Evolutionary conservation across 306 rosid genomes (phyloP).

Genomic region (Pyrus communis): DNA sequence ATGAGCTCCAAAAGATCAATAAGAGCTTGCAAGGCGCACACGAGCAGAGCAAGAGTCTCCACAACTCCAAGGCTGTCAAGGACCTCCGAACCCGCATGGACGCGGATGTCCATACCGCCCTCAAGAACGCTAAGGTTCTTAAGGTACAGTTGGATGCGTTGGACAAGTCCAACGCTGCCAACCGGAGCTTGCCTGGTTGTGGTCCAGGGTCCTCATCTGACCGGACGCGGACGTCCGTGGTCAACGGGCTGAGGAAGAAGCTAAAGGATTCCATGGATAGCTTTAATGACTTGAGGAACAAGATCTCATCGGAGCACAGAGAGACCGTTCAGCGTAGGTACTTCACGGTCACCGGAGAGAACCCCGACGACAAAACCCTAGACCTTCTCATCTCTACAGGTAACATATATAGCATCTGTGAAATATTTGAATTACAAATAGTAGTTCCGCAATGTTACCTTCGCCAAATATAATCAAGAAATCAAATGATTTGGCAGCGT

Average conservation of each 20-base stretch:
- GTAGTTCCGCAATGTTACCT: not conserved
- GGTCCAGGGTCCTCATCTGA: conserved; percentile 92
- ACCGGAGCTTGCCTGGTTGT: conserved; percentile 62
- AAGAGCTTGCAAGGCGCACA: conserved; percentile 37
- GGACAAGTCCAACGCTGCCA: conserved; percentile 73
- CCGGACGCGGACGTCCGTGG: conserved; percentile 74
- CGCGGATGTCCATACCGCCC: conserved; percentile 54
- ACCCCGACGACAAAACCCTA: conserved; percentile 78
- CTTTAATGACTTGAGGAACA: conserved; percentile 53
- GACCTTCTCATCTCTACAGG: conserved; percentile 89
- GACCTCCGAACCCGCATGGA: conserved; percentile 84
- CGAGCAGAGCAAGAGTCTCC: conserved; percentile 70
- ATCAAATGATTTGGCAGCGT: not conserved
- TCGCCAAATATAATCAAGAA: not conserved
- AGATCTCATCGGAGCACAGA: conserved; percentile 67
- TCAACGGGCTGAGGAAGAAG: conserved; percentile 81
- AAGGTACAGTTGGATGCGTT: conserved; percentile 70
- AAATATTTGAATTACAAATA: not conserved
- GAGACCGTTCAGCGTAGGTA: conserved; percentile 89
- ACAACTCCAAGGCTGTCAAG: conserved; percentile 68
- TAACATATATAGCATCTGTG: not conserved
- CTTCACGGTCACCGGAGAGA: conserved; percentile 91
- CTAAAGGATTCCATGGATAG: conserved; percentile 75
- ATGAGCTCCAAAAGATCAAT: conserved; percentile 50
- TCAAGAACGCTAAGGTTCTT: conserved; percentile 74